These are phyloP conservation scores for Phytopythium cucurbitacearum DNA, from an alignment of 352 stramenopile genomes.

Conservation along the genomic window DNA sequence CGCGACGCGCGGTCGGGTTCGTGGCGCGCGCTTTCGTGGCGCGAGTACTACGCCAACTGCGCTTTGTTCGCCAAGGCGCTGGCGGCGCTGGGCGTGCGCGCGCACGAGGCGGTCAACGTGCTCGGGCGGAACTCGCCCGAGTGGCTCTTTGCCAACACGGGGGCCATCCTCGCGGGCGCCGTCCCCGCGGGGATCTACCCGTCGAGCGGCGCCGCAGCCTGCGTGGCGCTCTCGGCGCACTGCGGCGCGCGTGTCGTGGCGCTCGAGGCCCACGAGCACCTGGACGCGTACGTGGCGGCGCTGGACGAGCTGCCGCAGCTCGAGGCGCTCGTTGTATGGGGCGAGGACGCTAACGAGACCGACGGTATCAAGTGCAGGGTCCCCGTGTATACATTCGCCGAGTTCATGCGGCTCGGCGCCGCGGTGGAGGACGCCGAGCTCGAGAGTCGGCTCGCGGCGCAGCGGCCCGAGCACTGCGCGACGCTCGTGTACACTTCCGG, in stretches of 20 bases:
- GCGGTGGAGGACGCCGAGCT: slow-evolving; percentile 23
- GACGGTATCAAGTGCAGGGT: slow-evolving; percentile 26
- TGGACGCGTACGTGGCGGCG: slow-evolving; percentile 73
- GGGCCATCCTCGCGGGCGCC: slow-evolving; percentile 71
- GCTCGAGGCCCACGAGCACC: slow-evolving; percentile 56
- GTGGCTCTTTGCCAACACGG: slow-evolving; percentile 82
- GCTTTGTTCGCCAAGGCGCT: slow-evolving; percentile 68
- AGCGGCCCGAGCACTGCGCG: slow-evolving; percentile 59
- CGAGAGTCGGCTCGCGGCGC: slow-evolving; percentile 32
- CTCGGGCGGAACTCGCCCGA: slow-evolving; percentile 84
- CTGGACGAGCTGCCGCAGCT: slow-evolving; percentile 57
- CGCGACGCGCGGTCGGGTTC: slow-evolving; percentile 14
- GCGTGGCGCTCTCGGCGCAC: slow-evolving; percentile 78
- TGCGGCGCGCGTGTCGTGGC: slow-evolving; percentile 76
- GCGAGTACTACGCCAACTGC: slow-evolving; percentile 73
- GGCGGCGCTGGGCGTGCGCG: slow-evolving; percentile 61
- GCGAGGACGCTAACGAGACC: slow-evolving; percentile 29
- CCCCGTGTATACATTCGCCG: slow-evolving; percentile 53
- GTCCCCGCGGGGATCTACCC: slow-evolving; percentile 84
- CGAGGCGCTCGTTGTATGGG: slow-evolving; percentile 75
- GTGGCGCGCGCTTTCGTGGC: slow-evolving; percentile 58
- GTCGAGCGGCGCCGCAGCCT: slow-evolving; percentile 71
- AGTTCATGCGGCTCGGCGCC: slow-evolving; percentile 52
- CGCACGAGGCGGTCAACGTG: slow-evolving; percentile 73
- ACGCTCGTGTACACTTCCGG: slow-evolving; percentile 92